Conservation (phyloP, 1,284 basidiomycete species). For the Trichosporon ovoides region DNA sequence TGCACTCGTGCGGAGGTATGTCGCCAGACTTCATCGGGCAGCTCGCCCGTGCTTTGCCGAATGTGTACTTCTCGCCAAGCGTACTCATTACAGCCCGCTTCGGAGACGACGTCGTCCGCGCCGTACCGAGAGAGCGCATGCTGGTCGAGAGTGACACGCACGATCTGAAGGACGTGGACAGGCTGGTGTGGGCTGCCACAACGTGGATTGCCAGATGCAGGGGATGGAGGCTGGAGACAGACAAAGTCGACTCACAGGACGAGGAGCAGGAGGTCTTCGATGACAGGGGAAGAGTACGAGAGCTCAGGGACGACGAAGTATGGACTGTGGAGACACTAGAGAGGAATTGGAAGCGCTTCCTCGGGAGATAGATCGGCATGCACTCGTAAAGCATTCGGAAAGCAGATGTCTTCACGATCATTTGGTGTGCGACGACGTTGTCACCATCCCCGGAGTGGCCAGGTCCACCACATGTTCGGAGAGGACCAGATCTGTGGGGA, state of each 20-base stretch:
- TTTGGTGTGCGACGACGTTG: too few relatives aligned
- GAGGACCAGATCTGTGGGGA: too few relatives aligned
- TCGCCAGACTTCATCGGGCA: slow-evolving; percentile 9
- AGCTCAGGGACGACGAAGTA: slow-evolving; percentile 12
- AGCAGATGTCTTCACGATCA: too few relatives aligned
- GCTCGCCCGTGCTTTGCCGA: slow-evolving; percentile 35
- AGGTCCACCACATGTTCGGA: too few relatives aligned
- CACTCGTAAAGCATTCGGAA: too few relatives aligned
- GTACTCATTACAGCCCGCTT: slow-evolving; percentile 48
- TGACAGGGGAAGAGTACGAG: slow-evolving; percentile 10
- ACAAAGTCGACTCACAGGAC: slow-evolving; percentile 22
- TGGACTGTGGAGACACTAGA: slow-evolving; percentile 42
- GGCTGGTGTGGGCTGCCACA: slow-evolving; percentile 41
- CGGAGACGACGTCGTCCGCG: slow-evolving; percentile 39
- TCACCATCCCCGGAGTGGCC: too few relatives aligned
- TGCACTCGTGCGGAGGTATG: slow-evolving; percentile 47
- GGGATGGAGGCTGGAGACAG: slow-evolving; percentile 42
- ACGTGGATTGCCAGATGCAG: slow-evolving; percentile 39
- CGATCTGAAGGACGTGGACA: slow-evolving; percentile 30
- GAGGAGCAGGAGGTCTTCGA: slow-evolving; percentile 25
- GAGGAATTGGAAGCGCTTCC: slow-evolving; percentile 48
- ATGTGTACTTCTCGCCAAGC: slow-evolving; percentile 50
- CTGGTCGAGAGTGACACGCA: slow-evolving; percentile 50
- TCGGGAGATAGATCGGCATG: slow-evolving; percentile 16
- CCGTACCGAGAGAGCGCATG: slow-evolving; percentile 40